Evolutionary conservation across 257 asterid genomes (phyloP), one percentile per base, ranked within the genome.

Genomic region (Handroanthus guayacan): DNA sequence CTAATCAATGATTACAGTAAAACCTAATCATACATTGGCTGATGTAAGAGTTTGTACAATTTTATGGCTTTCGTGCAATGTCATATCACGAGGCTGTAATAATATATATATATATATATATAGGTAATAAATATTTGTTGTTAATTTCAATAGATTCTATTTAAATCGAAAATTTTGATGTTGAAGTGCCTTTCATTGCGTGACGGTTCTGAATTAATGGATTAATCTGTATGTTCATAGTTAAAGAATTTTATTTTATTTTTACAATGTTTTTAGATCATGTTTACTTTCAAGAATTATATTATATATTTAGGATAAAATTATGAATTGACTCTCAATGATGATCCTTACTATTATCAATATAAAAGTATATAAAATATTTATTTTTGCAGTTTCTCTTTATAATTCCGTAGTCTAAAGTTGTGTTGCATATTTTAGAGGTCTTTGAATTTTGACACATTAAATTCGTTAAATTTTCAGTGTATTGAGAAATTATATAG

Each of bases 31-130:
- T 36, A 17, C 72, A 56, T 34, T 37, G 8, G 67, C 43, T 34
- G 62, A 67, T 61, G 74, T 56, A 65, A 69, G 63, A 69, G 55
- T 69, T 54, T 37, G 64, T 69, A 3, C 74, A 69, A 50, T 67
- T 20, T 54, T 48, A 18, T 56, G 63, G 63, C 16, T 47, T 68
- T 68, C 43, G 47, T 58, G 60, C 65, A 50, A 14, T 75, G 70
- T 51, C 60, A 69, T 61, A 62, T 70, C 39, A 17, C 62, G 12
- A 76, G 63, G 52, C 44, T 57, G 55, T 34, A 44, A 34, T 8
- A 62, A 16, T 47, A 62, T 48, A 62, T 25, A 25, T 25, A 25
- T 25, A 16, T 47, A 62, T 34, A 38, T 38, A 12, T 37, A 37
- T 62, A 34, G 5, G 36, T 10, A 16, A n/a, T n/a, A 34, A 62